Base-by-base conservation (phyloP, 805 yeast species). In the Lachancea fermentati region DNA sequence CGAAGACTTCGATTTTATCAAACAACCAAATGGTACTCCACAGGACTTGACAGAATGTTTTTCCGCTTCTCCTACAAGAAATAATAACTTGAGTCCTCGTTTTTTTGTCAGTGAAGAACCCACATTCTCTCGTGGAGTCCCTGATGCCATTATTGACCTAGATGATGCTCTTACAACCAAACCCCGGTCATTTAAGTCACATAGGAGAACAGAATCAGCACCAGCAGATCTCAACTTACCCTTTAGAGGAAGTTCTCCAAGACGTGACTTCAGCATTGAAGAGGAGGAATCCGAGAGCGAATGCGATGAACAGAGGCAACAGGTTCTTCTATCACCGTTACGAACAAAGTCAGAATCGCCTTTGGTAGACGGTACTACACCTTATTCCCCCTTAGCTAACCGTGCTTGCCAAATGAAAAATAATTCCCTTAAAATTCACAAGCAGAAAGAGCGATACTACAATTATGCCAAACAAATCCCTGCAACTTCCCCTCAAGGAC, bases 1-100 rank as follows among this genome's bases (percentile, higher is more conserved):
- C 6, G 93, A 93, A 3, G 95, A 87, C 57, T 83, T 85, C 56
- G 93, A 84, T 50, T 64, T 64, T 40, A 49, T 64, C 36, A 60
- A 59, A 32, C 58, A 55, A 16, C 39, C 45, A 5, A 39, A 39
- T 12, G 42, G 45, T 16, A 32, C 35, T 13, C 32, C 43, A 4
- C 37, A 26, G 15, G 39, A 28, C 18, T 22, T 16, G 12, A 8
- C 46, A 6, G 24, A 6, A 13, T 30, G 14, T n/a, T 17, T 16
- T n/a, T 19, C 39, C 5, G 18, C 39, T 7, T 32, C 44, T n/a
- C 40, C 44, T 9, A 16, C 32, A 13, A 34, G 32, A 32, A 19
- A 40, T 17, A 38, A 46, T 15, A 42, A 38, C 16, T 13, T 35
- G 32, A 56, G 59, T 35, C 62, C 62, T 8, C 43, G 56, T 18